Percentiles rank a stretch among this genome's conserved stretches.
Conservation (phyloP, 1,139 yeast genomes). For the Petasospora fabianii region DNA sequence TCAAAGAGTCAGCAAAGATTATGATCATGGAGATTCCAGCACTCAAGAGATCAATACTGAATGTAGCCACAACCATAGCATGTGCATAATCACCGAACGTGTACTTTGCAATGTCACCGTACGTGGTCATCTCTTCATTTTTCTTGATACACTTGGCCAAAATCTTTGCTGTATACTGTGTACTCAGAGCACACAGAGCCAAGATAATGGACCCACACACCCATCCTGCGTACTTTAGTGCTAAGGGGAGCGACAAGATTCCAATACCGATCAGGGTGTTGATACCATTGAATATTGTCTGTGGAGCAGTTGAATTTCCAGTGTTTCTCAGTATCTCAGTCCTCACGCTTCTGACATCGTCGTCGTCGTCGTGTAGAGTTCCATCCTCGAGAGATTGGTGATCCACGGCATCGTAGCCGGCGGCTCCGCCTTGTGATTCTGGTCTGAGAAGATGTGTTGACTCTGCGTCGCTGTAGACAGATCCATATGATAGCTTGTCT, state of each 20-base stretch:
- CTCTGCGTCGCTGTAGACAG: conserved; percentile 13
- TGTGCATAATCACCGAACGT: conserved; percentile 52
- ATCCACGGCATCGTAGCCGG: not conserved
- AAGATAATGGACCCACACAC: conserved; percentile 50
- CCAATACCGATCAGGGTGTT: conserved; percentile 88
- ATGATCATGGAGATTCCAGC: conserved; percentile 66
- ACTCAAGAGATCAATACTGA: conserved; percentile 65
- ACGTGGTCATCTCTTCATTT: conserved; percentile 61
- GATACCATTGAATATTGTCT: conserved; percentile 82
- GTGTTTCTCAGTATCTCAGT: conserved; percentile 40
- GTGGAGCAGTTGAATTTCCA: conserved; percentile 58
- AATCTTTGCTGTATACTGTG: conserved; percentile 56
- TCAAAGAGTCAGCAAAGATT: conserved; percentile 68
- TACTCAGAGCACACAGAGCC: conserved; percentile 47
- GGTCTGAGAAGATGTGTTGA: conserved; percentile 3
- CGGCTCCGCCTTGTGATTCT: not conserved
- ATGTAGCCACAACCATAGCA: conserved; percentile 53
- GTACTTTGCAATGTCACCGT: conserved; percentile 71
- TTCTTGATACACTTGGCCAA: conserved; percentile 53
- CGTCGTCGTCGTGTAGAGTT: conserved; percentile 41
- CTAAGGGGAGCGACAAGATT: conserved; percentile 77
- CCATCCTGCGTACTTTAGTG: conserved; percentile 80
- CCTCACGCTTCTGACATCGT: conserved; percentile 34
- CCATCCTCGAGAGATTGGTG: not conserved
- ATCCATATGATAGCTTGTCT: conserved; percentile 16